Conservation (phyloP, 2,329 filamentous ascomycete genomes). For the Huntiella savannae region DNA sequence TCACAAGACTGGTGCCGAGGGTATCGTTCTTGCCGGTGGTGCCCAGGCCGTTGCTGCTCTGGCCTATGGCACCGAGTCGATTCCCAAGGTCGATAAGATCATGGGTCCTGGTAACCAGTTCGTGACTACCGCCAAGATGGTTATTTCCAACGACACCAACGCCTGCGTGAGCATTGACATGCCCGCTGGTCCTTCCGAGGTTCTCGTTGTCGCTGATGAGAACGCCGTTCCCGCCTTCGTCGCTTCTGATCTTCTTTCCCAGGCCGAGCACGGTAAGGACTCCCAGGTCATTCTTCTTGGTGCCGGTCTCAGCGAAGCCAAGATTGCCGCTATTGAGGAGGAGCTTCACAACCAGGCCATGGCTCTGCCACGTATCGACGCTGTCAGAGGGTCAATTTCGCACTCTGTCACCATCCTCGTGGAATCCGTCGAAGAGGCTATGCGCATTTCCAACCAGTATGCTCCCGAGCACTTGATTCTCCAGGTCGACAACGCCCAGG, state of each 20-base stretch:
- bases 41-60: conserved; percentile 91
- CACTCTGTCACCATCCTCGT: conserved; percentile 82
- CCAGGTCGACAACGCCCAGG: conserved; percentile 60
- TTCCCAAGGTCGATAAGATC: conserved; percentile 97
- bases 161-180: conserved; percentile 94
- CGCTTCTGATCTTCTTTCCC: conserved; percentile 80
- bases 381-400: conserved; percentile 73
- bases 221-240: conserved; percentile 84
- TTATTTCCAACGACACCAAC: conserved; percentile 91
- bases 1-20: conserved; percentile 89
- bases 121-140: conserved; percentile 96
- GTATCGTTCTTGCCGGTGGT: conserved; percentile 86
- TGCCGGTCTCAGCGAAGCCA: conserved; percentile 52
- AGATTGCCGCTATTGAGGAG: conserved; percentile 71
- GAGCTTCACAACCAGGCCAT: conserved; percentile 77
- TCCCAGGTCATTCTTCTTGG: conserved; percentile 88
- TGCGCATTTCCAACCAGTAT: conserved; percentile 77
- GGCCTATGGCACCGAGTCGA: conserved; percentile 88
- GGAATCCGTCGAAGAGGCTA: conserved; percentile 49
- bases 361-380: conserved; percentile 75
- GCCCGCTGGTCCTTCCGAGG: conserved; percentile 91
- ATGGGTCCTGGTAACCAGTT: conserved; percentile 96
- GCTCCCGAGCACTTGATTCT: conserved; percentile 93
- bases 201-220: conserved; percentile 85
- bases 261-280: conserved; percentile 92